Evolutionary conservation across 257 asterid species (phyloP).

Genomic region (Plantago elongata): DNA sequence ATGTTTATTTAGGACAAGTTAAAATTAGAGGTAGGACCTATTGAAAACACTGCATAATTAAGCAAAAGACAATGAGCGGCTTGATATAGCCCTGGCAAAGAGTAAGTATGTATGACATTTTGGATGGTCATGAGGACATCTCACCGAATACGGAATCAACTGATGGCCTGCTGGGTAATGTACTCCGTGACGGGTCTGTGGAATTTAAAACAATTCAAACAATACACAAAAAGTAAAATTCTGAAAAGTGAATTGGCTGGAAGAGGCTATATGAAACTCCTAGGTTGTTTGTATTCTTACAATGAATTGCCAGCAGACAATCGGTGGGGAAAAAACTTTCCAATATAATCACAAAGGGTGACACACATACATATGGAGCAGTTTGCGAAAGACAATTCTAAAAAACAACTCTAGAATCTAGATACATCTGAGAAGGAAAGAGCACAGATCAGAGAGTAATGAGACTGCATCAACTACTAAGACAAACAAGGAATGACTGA

Average conservation of each 20-base stretch:
- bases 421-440: too few species aligned
- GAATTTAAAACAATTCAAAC: slow-evolving; percentile 5
- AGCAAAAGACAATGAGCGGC: too few species aligned
- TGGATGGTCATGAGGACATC: slow-evolving; percentile 16
- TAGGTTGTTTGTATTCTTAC: neutral
- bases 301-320: too few species aligned
- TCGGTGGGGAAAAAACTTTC: too few species aligned
- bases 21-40: too few species aligned
- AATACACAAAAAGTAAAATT: neutral
- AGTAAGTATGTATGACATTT: neutral
- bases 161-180: slow-evolving; percentile 60
- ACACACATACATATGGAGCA: neutral
- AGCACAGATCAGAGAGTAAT: neutral
- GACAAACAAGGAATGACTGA: neutral
- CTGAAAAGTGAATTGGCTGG: neutral
- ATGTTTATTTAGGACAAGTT: too few species aligned
- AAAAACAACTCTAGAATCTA: neutral
- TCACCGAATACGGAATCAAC: slow-evolving; percentile 56
- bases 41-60: too few species aligned
- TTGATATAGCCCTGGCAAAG: too few species aligned
- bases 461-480: neutral
- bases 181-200: slow-evolving; percentile 53
- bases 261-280: neutral
- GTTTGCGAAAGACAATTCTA: neutral
- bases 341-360: too few species aligned